A percentile compares a stretch with the other conserved stretches of the same genome.
phyloP scores from a whole-genome alignment of 768 basidiomycete genomes.

The Psilocybe subaeruginosa region DNA sequence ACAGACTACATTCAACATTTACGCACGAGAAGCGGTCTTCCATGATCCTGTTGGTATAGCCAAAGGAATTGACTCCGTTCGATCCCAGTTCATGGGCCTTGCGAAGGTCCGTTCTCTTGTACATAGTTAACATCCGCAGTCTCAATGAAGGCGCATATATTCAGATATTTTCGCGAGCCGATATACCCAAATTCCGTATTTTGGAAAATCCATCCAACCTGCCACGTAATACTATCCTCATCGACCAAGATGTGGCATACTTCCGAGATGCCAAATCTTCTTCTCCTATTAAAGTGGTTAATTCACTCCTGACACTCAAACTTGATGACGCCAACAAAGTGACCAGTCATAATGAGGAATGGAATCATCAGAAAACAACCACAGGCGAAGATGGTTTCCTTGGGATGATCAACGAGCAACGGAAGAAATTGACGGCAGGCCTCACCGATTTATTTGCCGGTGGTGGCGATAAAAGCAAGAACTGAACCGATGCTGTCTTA shows the following conservation, averaged over 20 bases:
- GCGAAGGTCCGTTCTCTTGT: constrained; percentile 33
- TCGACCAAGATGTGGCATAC: constrained; percentile 52
- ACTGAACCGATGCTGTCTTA: neutral
- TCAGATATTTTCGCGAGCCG: constrained; percentile 45
- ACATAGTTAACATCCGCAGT: neutral
- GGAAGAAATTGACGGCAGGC: constrained; percentile 44
- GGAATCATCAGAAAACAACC: constrained; percentile 43
- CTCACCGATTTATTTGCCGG: constrained; percentile 34
- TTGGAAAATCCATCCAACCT: constrained; percentile 41
- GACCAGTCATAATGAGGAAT: constrained; percentile 44
- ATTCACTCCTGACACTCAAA: constrained; percentile 44
- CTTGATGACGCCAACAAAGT: constrained; percentile 40
- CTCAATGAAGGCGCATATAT: neutral
- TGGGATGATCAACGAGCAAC: constrained; percentile 45
- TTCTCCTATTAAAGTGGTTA: constrained; percentile 47
- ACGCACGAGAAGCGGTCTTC: constrained; percentile 43
- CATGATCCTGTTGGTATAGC: constrained; percentile 51
- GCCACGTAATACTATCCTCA: constrained; percentile 39
- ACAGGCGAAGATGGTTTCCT: constrained; percentile 43
- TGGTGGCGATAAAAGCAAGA: constrained; percentile 19
- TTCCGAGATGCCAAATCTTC: constrained; percentile 37
- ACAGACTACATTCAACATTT: constrained; percentile 46
- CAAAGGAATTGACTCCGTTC: constrained; percentile 40
- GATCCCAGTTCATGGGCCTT: constrained; percentile 46
- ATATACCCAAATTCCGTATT: constrained; percentile 43